Percentiles rank a stretch among this genome's conserved stretches.
These are phyloP conservation scores for Kalaharituber pfeilii DNA, from an alignment of 2,329 filamentous ascomycete genomes.

Conservation along the genomic window DNA sequence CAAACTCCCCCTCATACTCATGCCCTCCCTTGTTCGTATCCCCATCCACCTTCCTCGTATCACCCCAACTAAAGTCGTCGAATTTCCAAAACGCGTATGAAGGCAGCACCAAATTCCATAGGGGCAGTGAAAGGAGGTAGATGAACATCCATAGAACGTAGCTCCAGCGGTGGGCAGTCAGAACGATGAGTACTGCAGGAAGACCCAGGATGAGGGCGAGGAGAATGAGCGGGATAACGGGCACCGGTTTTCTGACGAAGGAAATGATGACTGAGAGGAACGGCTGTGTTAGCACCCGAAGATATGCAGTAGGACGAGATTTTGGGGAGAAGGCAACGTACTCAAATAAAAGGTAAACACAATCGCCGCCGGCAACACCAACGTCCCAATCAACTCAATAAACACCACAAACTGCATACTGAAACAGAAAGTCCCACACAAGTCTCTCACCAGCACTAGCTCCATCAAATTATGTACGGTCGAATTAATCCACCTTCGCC, in stretches of 20 bases:
- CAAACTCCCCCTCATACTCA: constrained; percentile 87
- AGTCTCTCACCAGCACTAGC: constrained; percentile 79
- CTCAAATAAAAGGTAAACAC: constrained; percentile 91
- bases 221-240: constrained; percentile 72
- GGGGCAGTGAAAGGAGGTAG: constrained; percentile 77
- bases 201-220: constrained; percentile 83
- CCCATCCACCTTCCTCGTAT: constrained; percentile 85
- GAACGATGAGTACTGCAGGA: constrained; percentile 73
- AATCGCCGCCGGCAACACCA: constrained; percentile 90
- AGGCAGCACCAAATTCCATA: constrained; percentile 96
- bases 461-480: constrained; percentile 99
- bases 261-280: constrained; percentile 19
- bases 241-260: constrained; percentile 20
- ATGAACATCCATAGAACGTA: constrained; percentile 97
- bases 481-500: constrained; percentile 97
- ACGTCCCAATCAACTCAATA: constrained; percentile 82
- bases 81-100: constrained; percentile 98
- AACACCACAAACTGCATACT: constrained; percentile 99
- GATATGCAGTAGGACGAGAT: constrained; percentile 8
- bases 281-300: neutral
- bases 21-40: constrained; percentile 57
- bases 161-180: constrained; percentile 81
- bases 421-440: constrained; percentile 98
- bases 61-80: constrained; percentile 98
- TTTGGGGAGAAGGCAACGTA: constrained; percentile 37